Evolutionary conservation across 148 eudicot species (phyloP).

Genomic region (Pouteria glomerata): DNA sequence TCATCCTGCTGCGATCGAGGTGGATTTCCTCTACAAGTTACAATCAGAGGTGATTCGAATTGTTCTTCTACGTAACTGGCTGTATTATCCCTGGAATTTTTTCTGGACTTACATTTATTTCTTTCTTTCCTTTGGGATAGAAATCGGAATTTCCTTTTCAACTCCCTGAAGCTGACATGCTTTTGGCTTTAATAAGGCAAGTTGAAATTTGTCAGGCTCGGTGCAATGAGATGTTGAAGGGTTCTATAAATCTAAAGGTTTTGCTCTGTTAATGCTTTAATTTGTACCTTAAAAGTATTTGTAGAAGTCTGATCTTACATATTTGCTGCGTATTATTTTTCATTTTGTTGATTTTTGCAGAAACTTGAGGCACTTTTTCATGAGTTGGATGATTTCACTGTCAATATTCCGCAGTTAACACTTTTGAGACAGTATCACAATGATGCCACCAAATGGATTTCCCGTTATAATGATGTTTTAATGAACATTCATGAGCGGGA

Average conservation of each 20-base stretch:
- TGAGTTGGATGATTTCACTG: constrained; percentile 49
- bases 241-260: constrained; percentile 60
- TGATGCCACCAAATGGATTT: constrained; percentile 77
- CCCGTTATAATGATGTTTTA: constrained; percentile 48
- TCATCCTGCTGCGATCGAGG: constrained; percentile 53
- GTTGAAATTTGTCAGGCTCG: constrained; percentile 58
- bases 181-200: constrained; percentile 44
- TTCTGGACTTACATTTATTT: constrained; percentile 3
- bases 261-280: constrained; percentile 14
- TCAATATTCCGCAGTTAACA: constrained; percentile 63
- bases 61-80: background rate
- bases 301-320: background rate
- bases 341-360: constrained; percentile 35
- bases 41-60: constrained; percentile 56
- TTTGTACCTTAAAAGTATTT: constrained; percentile 7
- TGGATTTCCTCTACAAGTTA: constrained; percentile 51
- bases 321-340: background rate
- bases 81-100: background rate
- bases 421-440: constrained; percentile 54
- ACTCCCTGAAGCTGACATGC: constrained; percentile 63
- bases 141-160: constrained; percentile 54
- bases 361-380: constrained; percentile 55
- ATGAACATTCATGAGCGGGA: constrained; percentile 42
- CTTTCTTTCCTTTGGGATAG: constrained; percentile 28
- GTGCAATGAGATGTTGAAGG: constrained; percentile 66